Evolutionary conservation across 2,329 filamentous ascomycete species (phyloP), one percentile per base, ranked within the genome.

Genomic region (Sarocladium brachiariae): DNA sequence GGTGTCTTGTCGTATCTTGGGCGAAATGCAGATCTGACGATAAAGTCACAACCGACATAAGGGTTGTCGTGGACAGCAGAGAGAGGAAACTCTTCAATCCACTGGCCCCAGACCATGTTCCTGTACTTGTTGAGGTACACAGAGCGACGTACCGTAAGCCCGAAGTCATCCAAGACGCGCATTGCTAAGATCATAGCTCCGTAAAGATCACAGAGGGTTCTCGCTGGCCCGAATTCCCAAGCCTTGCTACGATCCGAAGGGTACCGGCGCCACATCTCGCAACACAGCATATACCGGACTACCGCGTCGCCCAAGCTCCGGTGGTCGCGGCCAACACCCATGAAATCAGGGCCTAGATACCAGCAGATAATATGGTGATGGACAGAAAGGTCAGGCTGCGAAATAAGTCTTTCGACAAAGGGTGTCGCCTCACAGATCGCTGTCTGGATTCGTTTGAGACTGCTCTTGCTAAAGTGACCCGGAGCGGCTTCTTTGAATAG

Each of bases 81-180:
- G 4, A 55, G 13, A 19, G 59, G 59, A 34, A 59, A 63, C 48
- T 55, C 52, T 1, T 55, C 51, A 37, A 63, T 16, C 65, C 63
- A 67, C n/a, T 52, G 31, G 11, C 62, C 56, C 65, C 65, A 67
- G 6, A 59, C 38, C 10, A 49, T 37, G 21, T 63, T 56, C 18
- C 23, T 38, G 9, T 8, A 13, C 27, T 21, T 13, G 16, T 16
- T 14, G 10, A 35, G 18, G 19, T 31, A 23, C n/a, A 34, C 21
- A 13, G 27, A 27, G 9, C n/a, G 11, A 6, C 27, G 24, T 6
- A 3, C 4, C 3, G 19, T 10, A 9, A 47, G 43, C 16, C 18
- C 18, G 18, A 47, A 33, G 4, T n/a, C 25, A 21, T 55, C 53
- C 55, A 65, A 58, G 24, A 52, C 16, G 38, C 54, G 55, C 34